Evolutionary conservation across 2,329 filamentous ascomycete genomes (phyloP), one percentile per base, ranked within the genome.

Genomic region (Cadophora sp.): DNA sequence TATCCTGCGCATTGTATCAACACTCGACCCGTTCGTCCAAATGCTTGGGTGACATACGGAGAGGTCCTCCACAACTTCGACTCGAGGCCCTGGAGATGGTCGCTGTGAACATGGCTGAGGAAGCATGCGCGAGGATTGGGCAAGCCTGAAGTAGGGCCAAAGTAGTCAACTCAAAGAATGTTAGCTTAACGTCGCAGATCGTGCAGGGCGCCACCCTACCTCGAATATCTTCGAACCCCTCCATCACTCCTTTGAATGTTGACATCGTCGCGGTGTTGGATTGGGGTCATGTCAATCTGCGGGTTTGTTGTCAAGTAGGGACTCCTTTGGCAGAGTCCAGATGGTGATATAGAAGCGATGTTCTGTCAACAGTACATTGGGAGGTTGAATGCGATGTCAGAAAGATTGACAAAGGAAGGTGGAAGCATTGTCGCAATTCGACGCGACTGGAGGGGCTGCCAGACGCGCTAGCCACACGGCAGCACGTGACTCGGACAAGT

Each of bases 81-180:
- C n/a, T 97, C 93, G 1, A 97, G 84, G 0, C 95, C 94, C 43
- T 86, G 85, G 0, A 97, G 85, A 79, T 97, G 95, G 75, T 97
- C 94, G 71, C 91, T 97, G 77, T 97, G 95, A 1, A 97, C 89
- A 85, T 98, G 95, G 79, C 92, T 97, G 29, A 98, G 84, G 77
- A 98, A 97, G 78, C 91, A 96, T 19, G 92, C 94, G 65, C 96
- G 80, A 0, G 93, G 92, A 4, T 91, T 85, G 19, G 80, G 84
- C 19, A 80, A 79, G 6, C 82, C 82, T 4, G 83, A 80, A 58
- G 84, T 83, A 19, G 80, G 81, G 27, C 92, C 87, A 75, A 97
- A 97, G 81, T 90, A 93, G 79, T 97, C 94, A 72, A 97, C 90
- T 92, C 66, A 11, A 19, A 27, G 6, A 97, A 90, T 92, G 66